These are phyloP conservation scores for Onygenales sp. DNA, from an alignment of 2,329 filamentous ascomycete species.

Conservation along the genomic window DNA sequence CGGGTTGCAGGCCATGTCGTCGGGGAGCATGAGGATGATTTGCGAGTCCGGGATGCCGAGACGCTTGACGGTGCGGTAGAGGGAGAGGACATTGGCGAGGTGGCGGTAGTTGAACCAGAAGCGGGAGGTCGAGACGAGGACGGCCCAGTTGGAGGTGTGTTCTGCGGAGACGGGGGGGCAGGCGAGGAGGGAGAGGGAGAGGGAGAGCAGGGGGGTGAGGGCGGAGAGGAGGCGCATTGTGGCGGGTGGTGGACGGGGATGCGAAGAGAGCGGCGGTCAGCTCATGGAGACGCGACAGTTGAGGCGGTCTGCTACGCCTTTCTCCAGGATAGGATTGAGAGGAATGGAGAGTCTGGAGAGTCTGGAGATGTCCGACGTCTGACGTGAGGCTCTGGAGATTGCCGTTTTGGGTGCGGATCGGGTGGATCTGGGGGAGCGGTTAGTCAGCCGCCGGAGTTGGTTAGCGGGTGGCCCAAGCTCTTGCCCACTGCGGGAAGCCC, in stretches of 20 bases:
- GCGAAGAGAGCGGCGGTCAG: neutral
- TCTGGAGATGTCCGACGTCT: neutral
- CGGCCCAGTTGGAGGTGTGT: conserved; percentile 98
- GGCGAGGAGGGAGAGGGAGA: conserved; percentile 4
- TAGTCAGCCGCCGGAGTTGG: no score
- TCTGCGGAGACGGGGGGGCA: conserved; percentile 18
- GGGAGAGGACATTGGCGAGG: conserved; percentile 90
- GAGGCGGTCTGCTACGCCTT: neutral
- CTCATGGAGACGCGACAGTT: neutral
- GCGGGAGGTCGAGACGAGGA: conserved; percentile 93
- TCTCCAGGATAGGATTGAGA: neutral
- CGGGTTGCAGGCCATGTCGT: conserved; percentile 99
- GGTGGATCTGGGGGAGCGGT: no score
- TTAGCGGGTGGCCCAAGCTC: no score
- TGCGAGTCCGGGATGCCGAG: conserved; percentile 96
- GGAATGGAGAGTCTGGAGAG: neutral
- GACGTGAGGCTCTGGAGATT: no score
- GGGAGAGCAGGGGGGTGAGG: conserved; percentile 15
- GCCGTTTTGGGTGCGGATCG: no score
- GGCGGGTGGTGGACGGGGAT: neutral
- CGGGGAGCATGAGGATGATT: conserved; percentile 99
- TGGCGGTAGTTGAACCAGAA: conserved; percentile 99
- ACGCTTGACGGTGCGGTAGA: conserved; percentile 96
- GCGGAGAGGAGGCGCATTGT: conserved; percentile 21
- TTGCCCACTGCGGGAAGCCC: no score